Evolutionary conservation across 192 early-diverging fungal genomes (phyloP), one percentile per base, ranked within the genome.

Genomic region (Linnemannia schmuckeri): DNA sequence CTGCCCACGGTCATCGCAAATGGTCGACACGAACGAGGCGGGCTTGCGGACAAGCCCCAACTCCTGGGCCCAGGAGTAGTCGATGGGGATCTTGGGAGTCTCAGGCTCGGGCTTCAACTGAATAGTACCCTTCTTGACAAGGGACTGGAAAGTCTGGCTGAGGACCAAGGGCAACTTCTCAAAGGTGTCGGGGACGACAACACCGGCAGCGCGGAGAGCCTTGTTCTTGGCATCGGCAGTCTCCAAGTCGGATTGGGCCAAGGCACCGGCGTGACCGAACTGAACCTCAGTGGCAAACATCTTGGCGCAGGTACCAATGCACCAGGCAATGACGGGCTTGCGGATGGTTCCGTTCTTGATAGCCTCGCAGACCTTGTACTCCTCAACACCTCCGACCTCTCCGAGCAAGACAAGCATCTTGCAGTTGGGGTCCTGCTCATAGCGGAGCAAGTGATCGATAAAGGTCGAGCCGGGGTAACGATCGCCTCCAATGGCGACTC

Each of bases 261-360:
- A 93, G 30, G 96, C 96, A 71, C 98, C 98, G 80, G 98, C 98
- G 90, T 99, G 98, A 75, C 98, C 98, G 78, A 99, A 99, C 93
- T 99, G 98, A 61, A 98, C 95, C 90, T 98, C 97, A 35, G 98
- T 99, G 76, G 95, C 95, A 91, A 99, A 99, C 95, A 99, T 98
- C 90, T 95, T 97, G 41, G 97, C 98, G 90, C 98, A 99, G 44
- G 98, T 99, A 84, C 98, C 98, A 88, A 99, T 99, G 92, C 96
- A 97, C 98, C 98, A 99, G 30, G 98, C 98, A 70, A 99, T 95
- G n/a, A 99, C 95, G 41, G 98, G 98, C 93, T 99, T 99, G 86
- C 94, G 97, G 90, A 99, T 99, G 66, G 91, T 90, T 44, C 94
- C 94, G 70, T 94, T 89, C 81, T 94, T 93, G 75, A 99, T 94